phyloP scores from a whole-genome alignment of 1,284 basidiomycete genomes.

The Apiotrichum laibachii region DNA sequence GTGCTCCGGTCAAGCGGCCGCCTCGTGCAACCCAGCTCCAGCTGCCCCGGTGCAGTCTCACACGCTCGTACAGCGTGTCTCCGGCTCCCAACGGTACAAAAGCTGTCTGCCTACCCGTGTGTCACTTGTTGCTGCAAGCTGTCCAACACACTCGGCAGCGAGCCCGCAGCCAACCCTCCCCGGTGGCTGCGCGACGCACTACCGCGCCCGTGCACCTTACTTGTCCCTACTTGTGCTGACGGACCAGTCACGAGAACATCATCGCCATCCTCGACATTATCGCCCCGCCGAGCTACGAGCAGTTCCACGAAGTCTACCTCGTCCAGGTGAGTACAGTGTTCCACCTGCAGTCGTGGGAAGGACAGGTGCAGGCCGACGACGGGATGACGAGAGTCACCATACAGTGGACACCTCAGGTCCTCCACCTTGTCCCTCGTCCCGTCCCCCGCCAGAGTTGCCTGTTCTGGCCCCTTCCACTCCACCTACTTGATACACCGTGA shows the following conservation, averaged over 20 bases:
- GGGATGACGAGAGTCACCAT: not conserved
- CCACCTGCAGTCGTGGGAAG: not conserved
- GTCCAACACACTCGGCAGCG: too few species aligned
- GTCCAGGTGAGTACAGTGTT: constrained; percentile 57
- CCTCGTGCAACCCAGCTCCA: too few species aligned
- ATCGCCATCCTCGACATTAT: constrained; percentile 95
- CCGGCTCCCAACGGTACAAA: too few species aligned
- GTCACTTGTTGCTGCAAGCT: too few species aligned
- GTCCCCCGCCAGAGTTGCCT: not conserved
- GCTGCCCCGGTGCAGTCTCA: too few species aligned
- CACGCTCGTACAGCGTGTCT: too few species aligned
- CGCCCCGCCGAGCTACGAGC: constrained; percentile 79
- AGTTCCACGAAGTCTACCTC: constrained; percentile 78
- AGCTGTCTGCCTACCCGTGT: too few species aligned
- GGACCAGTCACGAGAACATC: constrained; percentile 61
- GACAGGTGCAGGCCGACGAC: not conserved
- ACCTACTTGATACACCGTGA: not conserved
- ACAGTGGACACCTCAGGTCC: not conserved
- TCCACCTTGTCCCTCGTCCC: not conserved
- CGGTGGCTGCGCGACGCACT: not conserved
- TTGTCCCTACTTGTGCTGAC: not conserved
- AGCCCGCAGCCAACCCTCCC: too few species aligned
- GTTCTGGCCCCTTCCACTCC: not conserved
- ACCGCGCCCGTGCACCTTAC: not conserved
- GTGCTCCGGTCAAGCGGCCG: too few species aligned